Percentiles rank a stretch among this genome's conserved stretches.
Evolutionary conservation across 2,329 filamentous ascomycete species (phyloP).

Genomic region (Lachnellula cervina): DNA sequence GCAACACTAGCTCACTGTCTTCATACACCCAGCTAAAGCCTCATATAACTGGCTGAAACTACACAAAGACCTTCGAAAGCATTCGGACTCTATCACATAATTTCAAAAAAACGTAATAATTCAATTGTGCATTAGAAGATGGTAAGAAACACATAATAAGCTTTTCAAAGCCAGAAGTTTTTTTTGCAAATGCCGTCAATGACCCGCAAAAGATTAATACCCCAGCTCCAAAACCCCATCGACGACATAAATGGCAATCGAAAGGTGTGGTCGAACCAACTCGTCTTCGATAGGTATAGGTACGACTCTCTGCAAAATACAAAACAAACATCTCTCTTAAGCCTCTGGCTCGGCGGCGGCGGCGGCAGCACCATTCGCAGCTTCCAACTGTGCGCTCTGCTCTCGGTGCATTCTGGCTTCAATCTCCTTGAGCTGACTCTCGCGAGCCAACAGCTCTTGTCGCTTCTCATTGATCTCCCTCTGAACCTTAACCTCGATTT

Average conservation of each 20-base stretch:
- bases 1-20: too few species aligned
- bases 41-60: conserved; percentile 2
- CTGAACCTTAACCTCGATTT: conserved; percentile 99
- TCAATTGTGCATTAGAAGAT: conserved; percentile 33
- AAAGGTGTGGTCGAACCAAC: conserved; percentile 13
- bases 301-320: conserved; percentile 12
- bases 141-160: conserved; percentile 32
- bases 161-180: conserved; percentile 31
- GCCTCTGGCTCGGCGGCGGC: conserved; percentile 18
- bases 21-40: too few species aligned
- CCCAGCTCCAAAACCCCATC: conserved; percentile 23
- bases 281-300: conserved; percentile 4
- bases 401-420: conserved; percentile 95
- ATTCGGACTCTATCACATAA: conserved; percentile 18
- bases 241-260: conserved; percentile 20
- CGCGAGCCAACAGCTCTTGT: conserved; percentile 93
- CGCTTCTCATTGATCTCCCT: conserved; percentile 99
- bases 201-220: conserved; percentile 30
- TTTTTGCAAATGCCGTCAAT: conserved; percentile 32
- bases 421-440: conserved; percentile 98
- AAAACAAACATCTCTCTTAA: conserved; percentile 14
- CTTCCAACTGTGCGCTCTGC: conserved; percentile 49
- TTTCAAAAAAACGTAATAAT: conserved; percentile 25
- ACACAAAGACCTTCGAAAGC: conserved; percentile 18
- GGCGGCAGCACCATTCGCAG: conserved; percentile 26